These are phyloP conservation scores for Sindora glabra DNA, from an alignment of 306 rosid species.

Conservation along the genomic window DNA sequence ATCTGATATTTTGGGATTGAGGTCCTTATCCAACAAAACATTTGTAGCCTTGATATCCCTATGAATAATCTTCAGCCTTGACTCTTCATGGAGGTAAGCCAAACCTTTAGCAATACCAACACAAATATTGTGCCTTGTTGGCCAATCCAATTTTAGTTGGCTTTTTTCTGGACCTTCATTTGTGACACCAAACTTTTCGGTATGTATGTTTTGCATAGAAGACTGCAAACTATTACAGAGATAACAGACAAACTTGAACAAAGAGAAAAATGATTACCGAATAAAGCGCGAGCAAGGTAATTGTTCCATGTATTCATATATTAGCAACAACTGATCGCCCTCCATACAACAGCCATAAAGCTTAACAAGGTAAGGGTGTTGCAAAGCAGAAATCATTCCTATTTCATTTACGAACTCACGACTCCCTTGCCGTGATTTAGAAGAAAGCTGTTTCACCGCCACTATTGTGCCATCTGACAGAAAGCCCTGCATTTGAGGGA, in stretches of 20 bases:
- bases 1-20: slow-evolving; percentile 30
- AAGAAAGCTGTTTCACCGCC: slow-evolving; percentile 43
- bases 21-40: slow-evolving; percentile 33
- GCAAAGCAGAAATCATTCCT: slow-evolving; percentile 43
- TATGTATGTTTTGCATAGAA: not conserved
- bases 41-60: slow-evolving; percentile 42
- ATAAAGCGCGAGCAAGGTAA: slow-evolving; percentile 35
- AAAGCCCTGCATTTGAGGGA: slow-evolving; percentile 27
- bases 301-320: slow-evolving; percentile 49
- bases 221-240: not conserved
- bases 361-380: slow-evolving; percentile 37
- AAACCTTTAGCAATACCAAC: slow-evolving; percentile 31
- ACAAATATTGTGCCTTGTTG: slow-evolving; percentile 32
- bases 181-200: not conserved
- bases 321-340: slow-evolving; percentile 30
- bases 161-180: slow-evolving; percentile 10
- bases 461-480: slow-evolving; percentile 25
- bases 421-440: slow-evolving; percentile 39
- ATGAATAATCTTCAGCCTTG: slow-evolving; percentile 39
- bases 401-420: slow-evolving; percentile 46
- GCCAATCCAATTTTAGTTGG: slow-evolving; percentile 22
- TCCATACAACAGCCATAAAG: slow-evolving; percentile 46
- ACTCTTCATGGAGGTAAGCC: slow-evolving; percentile 44
- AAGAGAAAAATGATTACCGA: slow-evolving; percentile 17
- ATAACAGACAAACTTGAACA: not conserved